These are phyloP conservation scores for Beta lomatogona DNA, from an alignment of 179 eudicot species.

Conservation along the genomic window DNA sequence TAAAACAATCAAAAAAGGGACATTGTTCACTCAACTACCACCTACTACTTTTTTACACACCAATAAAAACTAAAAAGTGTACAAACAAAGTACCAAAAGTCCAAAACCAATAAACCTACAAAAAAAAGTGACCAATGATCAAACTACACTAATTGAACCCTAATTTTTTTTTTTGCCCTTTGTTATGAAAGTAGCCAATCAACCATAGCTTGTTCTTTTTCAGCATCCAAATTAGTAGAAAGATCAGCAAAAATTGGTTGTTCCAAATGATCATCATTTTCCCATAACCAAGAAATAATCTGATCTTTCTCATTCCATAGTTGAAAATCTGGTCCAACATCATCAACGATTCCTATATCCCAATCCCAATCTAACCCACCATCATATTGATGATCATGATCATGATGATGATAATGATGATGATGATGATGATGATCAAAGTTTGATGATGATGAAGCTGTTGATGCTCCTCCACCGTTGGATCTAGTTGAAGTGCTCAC, in stretches of 20 bases:
- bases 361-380: conserved; percentile 31
- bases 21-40: background rate
- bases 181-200: conserved; percentile 59
- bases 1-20: background rate
- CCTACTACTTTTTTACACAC: background rate
- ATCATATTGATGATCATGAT: background rate
- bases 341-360: conserved; percentile 28
- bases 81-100: too few relatives aligned
- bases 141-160: background rate
- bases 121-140: background rate
- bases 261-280: conserved; percentile 26
- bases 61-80: background rate
- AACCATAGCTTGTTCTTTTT: conserved; percentile 54
- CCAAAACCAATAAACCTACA: background rate
- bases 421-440: conserved; percentile 32
- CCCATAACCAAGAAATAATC: conserved; percentile 47
- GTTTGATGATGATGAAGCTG: conserved; percentile 31
- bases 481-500: conserved; percentile 4
- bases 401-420: conserved; percentile 25
- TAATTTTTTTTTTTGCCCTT: background rate
- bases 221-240: conserved; percentile 22
- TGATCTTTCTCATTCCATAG: conserved; percentile 39
- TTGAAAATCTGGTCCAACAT: conserved; percentile 23
- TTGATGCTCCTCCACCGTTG: conserved; percentile 29
- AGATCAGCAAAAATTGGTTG: conserved; percentile 13